Conservation (phyloP, 352 stramenopile species). For the Pythium aquatile region DNA sequence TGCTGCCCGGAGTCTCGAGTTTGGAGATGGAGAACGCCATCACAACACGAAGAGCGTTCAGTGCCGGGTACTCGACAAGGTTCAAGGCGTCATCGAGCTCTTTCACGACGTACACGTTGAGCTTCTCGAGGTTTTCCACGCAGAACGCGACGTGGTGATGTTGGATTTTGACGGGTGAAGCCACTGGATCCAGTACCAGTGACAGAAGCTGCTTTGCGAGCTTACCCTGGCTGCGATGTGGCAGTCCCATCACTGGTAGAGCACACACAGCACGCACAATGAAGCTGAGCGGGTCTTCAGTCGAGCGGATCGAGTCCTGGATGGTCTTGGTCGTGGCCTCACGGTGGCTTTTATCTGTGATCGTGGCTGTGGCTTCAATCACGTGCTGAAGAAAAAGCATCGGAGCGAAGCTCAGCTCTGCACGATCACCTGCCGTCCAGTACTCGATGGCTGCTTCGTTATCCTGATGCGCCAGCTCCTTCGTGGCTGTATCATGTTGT, state of each 20-base stretch:
- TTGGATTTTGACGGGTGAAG: constrained; percentile 22
- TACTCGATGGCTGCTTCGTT: constrained; percentile 38
- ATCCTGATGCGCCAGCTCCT: not conserved
- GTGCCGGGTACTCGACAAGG: constrained; percentile 26
- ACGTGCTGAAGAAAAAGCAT: constrained; percentile 73
- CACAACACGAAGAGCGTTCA: constrained; percentile 35
- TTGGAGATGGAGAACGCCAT: constrained; percentile 47
- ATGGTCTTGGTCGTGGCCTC: constrained; percentile 39
- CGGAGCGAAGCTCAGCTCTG: constrained; percentile 37
- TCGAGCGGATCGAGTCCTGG: constrained; percentile 39
- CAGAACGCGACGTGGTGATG: constrained; percentile 44
- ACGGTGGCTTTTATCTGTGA: constrained; percentile 58
- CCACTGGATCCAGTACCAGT: constrained; percentile 22
- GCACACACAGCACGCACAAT: constrained; percentile 42
- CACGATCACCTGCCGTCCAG: constrained; percentile 39
- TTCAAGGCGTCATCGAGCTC: constrained; percentile 58
- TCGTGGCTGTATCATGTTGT: not conserved
- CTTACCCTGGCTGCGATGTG: constrained; percentile 54
- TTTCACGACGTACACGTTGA: constrained; percentile 67
- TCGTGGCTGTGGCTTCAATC: constrained; percentile 53
- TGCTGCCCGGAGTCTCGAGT: constrained; percentile 38
- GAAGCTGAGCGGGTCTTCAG: constrained; percentile 46
- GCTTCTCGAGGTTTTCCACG: constrained; percentile 39
- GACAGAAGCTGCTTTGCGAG: constrained; percentile 62
- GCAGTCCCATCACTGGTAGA: constrained; percentile 51